These are phyloP conservation scores for Pestalotiopsis sp. DNA, from an alignment of 2,329 filamentous ascomycete species.

Conservation along the genomic window DNA sequence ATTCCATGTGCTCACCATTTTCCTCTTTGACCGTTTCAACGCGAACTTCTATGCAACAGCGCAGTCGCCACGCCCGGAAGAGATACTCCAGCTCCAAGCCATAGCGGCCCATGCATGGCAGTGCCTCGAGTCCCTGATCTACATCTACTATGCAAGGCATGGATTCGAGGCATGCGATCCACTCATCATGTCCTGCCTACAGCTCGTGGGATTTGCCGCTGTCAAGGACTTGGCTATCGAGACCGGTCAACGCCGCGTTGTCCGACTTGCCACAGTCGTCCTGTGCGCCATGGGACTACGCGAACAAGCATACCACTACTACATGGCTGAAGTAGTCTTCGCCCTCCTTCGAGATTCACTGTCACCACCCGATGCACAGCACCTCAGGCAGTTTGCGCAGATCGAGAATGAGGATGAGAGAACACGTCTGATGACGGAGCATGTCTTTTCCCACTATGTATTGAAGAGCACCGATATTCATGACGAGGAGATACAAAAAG, in stretches of 20 bases:
- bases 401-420: neutral
- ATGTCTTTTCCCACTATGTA: slow-evolving; percentile 1
- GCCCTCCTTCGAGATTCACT: slow-evolving; percentile 30
- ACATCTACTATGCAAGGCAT: slow-evolving; percentile 37
- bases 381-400: neutral
- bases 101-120: slow-evolving; percentile 22
- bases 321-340: slow-evolving; percentile 35
- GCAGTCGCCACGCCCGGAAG: neutral
- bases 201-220: slow-evolving; percentile 29
- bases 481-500: neutral
- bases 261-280: slow-evolving; percentile 32
- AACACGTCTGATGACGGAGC: neutral
- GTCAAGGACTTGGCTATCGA: slow-evolving; percentile 25
- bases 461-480: neutral
- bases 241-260: slow-evolving; percentile 1
- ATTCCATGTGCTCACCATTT: neutral
- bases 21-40: slow-evolving; percentile 1
- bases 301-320: slow-evolving; percentile 35
- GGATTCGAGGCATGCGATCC: slow-evolving; percentile 31
- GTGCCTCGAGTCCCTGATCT: slow-evolving; percentile 33
- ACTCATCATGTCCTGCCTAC: slow-evolving; percentile 35
- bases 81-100: slow-evolving; percentile 10
- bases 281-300: slow-evolving; percentile 35
- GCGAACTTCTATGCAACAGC: slow-evolving; percentile 13
- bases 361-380: neutral